Base-by-base conservation (phyloP, 2,329 filamentous ascomycete species). In the Parasarocladium wereldwijsianum region DNA sequence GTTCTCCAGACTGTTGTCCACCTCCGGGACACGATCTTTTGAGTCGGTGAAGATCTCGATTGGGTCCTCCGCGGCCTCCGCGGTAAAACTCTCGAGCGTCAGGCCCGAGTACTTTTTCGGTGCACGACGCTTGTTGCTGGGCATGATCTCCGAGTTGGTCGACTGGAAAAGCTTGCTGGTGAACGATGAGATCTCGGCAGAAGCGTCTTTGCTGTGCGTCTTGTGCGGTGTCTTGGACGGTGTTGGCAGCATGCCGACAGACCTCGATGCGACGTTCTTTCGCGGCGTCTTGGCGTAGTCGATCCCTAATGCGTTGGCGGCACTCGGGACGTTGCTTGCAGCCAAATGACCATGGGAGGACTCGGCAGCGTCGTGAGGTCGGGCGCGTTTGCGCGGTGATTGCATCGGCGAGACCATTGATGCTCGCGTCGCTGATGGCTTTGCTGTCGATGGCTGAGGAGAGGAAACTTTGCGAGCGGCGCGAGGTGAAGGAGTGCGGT, bases 171-270 rank as follows among this genome's bases (percentile, higher is more conserved):
- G 58, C 44, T 65, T 74, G 46, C 70, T 66, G 17, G 71, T 66
- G 37, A 77, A 57, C 2, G 60, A 53, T 28, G 59, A 57, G 33
- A 76, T 61, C 28, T 61, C 60, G 36, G 62, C 57, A 30, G 59
- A 53, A 16, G 58, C 58, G 44, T 66, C 60, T 42, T 58, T 56
- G 12, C 58, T 60, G 2, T 62, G 60, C 26, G 66, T 60, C 58
- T 79, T 82, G 50, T 66, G 66, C 3, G 74, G 82, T 3, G 82
- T 87, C 58, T 86, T 86, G 39, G 73, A 68, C 3, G 82, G 82
- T 3, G 82, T 87, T 11, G 77, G 79, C 26, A 86, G 67, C 66
- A 81, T 78, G 38, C 60, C 63, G 32, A 51, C 43, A 32, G 47
- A 41, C 32, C 52, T 52, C 12, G 13, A 18, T 39, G 16, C n/a